A percentile compares a stretch with the other conserved stretches of the same genome.
Evolutionary conservation across 192 early-diverging fungal genomes (phyloP).

Genomic region (Oehlia diaphana): DNA sequence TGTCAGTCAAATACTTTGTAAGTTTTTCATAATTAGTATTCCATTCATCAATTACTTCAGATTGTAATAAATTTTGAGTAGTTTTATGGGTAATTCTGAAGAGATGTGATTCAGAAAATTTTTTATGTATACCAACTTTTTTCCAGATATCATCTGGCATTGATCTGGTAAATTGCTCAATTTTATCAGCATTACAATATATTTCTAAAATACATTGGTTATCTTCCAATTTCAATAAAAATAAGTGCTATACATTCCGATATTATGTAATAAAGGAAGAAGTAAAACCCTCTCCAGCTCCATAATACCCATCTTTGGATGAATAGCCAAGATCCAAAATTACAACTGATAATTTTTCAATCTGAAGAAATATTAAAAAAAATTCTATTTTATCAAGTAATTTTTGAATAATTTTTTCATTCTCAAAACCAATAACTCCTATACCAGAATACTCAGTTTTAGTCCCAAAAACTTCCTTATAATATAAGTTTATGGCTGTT

Average conservation of each 20-base stretch:
- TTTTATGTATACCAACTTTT: neutral
- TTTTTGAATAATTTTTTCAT: neutral
- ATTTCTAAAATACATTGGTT: neutral
- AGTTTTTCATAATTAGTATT: no score
- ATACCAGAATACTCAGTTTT: neutral
- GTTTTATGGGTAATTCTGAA: no score
- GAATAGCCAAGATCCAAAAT: neutral
- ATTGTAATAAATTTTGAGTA: no score
- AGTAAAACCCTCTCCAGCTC: neutral
- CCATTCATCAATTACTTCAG: no score
- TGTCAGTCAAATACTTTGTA: no score
- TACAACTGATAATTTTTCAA: neutral
- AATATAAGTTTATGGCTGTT: neutral
- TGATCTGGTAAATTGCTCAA: neutral
- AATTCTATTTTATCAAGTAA: neutral
- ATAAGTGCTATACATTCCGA: neutral
- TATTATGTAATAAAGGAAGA: neutral
- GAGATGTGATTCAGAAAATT: neutral
- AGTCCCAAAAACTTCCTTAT: neutral
- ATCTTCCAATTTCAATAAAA: constrained; percentile 5
- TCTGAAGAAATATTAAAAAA: neutral
- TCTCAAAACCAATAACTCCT: neutral
- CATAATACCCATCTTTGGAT: neutral
- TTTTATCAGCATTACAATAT: neutral
- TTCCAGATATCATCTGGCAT: neutral